Evolutionary conservation across 805 yeast genomes (phyloP), one percentile per base, ranked within the genome.

Genomic region (Starmerella floricola): DNA sequence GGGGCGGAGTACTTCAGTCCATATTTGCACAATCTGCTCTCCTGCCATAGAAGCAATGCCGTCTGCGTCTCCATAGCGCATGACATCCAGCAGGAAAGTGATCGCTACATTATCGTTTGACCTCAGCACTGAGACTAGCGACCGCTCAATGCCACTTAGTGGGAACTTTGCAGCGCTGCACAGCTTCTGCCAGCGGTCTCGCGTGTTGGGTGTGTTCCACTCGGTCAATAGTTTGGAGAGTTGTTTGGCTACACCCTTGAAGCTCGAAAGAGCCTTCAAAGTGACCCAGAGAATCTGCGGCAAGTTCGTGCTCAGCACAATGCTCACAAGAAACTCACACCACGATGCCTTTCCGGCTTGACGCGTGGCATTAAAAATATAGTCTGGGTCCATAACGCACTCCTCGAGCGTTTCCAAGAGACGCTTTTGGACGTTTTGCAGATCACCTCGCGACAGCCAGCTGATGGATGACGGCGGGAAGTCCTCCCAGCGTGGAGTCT

Each of bases 61-160:
- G 8, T 59, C 44, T 3, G 49, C 50, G 4, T 73, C 66, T 38
- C 67, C 65, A n/a, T 38, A 32, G 47, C 84, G 64, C 13, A 74
- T 70, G 12, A 62, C 58, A 38, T 75, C 68, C 3, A 48, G 31
- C 26, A 84, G 54, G 61, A 86, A 82, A 20, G 71, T 72, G 38
- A 79, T 67, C 38, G 78, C 84, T 42, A 62, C 66, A 54, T 74
- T 73, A 44, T 82, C 93, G 47, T 71, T 75, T 8, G 71, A 64
- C 6, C 80, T 70, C 13, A 85, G 72, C 41, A 80, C 60, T n/a
- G 69, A 64, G 17, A 80, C 68, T 11, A 85, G 57, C 4, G 69
- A 64, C 2, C 52, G 46, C 55, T 86, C 95, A 41, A 84, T 73
- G 0, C 61, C 65, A 17, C 56, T 58, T 48, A 76, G 70, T 34